Evolutionary conservation across 352 stramenopile genomes (phyloP), one percentile per base, ranked within the genome.

Genomic region (Phytopythium sindhum): DNA sequence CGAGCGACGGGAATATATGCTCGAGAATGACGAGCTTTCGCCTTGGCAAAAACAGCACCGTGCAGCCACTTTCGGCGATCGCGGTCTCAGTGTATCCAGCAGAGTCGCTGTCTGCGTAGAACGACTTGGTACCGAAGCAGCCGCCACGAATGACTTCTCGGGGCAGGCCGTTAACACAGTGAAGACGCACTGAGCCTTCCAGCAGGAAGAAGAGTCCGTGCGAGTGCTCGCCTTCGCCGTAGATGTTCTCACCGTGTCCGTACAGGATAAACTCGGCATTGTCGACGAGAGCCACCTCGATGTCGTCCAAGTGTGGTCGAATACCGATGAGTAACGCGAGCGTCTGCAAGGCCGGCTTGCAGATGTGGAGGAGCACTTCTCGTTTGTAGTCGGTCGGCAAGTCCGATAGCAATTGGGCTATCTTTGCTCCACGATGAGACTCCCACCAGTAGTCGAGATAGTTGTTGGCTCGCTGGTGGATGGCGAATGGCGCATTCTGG

Each of bases 381-480:
- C 69, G 68, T 29, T 70, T 72, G 29, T 84, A 75, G 0, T 68
- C 67, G 5, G 59, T 58, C 0, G 76, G 78, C 2, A 89, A 75
- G 11, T 86, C 75, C 4, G 57, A 23, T 0, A 88, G 47, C 4
- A 89, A 39, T 5, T 83, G 65, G 0, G 65, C 65, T 2, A 81
- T 80, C 0, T 69, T 71, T 0, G 74, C 73, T 0, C 78, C 78
- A 2, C 78, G 74, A 60, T 89, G 80, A 0, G 78, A 72, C 17
- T 74, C 69, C 80, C 80, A 87, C 80, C 80, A 87, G 63, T 78
- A 89, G 41, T 89, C 80, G 8, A 89, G 58, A 42, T 86, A 89
- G 10, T 70, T 58, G 50, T 81, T 83, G 0, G 85, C 80, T 1
- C 80, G 78, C 14, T 81, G 67, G 24, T 85, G 70, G 45, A 89